A percentile compares a stretch with the other conserved stretches of the same genome.
Conservation (phyloP, 1,139 yeast species). For the Sugiyamaella grinbergsii region DNA sequence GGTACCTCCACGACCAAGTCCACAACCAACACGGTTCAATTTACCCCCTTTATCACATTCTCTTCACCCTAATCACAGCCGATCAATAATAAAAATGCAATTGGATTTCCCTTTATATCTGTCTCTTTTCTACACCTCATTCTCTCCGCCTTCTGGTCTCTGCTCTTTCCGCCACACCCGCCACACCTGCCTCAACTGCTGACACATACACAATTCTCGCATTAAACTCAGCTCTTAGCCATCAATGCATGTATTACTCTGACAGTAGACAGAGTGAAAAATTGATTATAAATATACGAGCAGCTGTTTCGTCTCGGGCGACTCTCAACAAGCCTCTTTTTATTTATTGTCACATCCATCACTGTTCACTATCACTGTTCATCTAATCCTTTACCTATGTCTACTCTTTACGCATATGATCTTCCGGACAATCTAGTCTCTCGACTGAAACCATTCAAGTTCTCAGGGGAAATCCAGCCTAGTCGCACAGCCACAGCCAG, state of each 20-base stretch:
- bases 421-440: slow-evolving; percentile 49
- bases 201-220: background rate
- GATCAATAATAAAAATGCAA: too few relatives aligned
- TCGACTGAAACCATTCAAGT: slow-evolving; percentile 57
- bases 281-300: background rate
- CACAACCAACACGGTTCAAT: too few relatives aligned
- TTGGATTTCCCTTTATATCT: too few relatives aligned
- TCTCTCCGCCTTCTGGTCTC: background rate
- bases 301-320: too few relatives aligned
- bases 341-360: background rate
- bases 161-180: background rate
- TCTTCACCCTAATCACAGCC: too few relatives aligned
- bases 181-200: background rate
- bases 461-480: slow-evolving; percentile 54
- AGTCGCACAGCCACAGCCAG: slow-evolving; percentile 25
- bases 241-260: background rate
- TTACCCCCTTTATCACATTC: too few relatives aligned
- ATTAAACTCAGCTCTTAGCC: too few relatives aligned
- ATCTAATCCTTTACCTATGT: too few relatives aligned
- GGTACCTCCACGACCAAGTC: too few relatives aligned
- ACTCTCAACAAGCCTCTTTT: too few relatives aligned
- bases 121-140: too few relatives aligned
- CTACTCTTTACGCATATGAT: slow-evolving; percentile 52
- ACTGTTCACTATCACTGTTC: background rate
- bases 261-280: background rate